phyloP scores from a whole-genome alignment of 495 filamentous ascomycete genomes.

The Penicillium angulare region DNA sequence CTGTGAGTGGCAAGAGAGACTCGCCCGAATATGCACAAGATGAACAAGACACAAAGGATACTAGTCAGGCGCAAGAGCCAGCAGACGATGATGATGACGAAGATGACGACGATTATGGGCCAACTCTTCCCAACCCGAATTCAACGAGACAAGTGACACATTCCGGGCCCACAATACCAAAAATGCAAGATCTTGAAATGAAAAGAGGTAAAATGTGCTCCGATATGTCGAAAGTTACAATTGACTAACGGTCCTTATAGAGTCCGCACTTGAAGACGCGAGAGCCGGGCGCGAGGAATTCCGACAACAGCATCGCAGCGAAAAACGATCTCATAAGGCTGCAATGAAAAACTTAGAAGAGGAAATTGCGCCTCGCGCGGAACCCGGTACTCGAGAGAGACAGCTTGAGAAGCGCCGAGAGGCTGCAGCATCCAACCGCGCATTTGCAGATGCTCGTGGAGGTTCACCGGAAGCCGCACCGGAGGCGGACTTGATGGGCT shows the following conservation, averaged over 20 bases:
- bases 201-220: conserved; percentile 51
- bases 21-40: conserved; percentile 29
- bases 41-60: conserved; percentile 6
- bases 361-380: conserved; percentile 79
- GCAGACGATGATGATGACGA: conserved; percentile 47
- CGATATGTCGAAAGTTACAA: neutral
- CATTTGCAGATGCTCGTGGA: conserved; percentile 46
- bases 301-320: conserved; percentile 57
- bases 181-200: conserved; percentile 67
- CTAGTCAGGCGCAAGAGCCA: too few relatives aligned
- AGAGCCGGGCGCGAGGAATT: conserved; percentile 51
- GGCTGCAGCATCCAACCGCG: conserved; percentile 45
- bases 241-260: conserved; percentile 22
- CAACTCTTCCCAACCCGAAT: conserved; percentile 54
- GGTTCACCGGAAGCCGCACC: conserved; percentile 42
- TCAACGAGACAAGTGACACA: conserved; percentile 20
- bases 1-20: conserved; percentile 7
- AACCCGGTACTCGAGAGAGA: conserved; percentile 80
- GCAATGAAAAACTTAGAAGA: conserved; percentile 50
- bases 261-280: conserved; percentile 55
- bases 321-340: conserved; percentile 42
- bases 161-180: conserved; percentile 74
- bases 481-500: conserved; percentile 44
- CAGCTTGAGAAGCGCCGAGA: conserved; percentile 79
- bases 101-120: conserved; percentile 68